A percentile compares a stretch with the other conserved stretches of the same genome.
phyloP scores from a whole-genome alignment of 495 filamentous ascomycete species.

The Penicillium manginii region DNA sequence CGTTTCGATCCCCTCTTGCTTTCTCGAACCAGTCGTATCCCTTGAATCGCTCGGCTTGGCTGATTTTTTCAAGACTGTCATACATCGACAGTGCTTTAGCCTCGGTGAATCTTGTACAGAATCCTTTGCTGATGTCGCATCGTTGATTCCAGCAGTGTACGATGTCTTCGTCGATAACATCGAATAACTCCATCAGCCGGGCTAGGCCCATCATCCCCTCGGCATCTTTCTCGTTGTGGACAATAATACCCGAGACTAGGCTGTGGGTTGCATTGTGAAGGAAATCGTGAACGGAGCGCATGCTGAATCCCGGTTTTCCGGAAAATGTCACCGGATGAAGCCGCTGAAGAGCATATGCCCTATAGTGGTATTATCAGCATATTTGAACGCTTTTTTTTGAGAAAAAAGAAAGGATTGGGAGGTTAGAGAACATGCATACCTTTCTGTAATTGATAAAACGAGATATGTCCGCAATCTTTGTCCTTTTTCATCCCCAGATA shows the following conservation, averaged over 20 bases:
- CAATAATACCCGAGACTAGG: conserved; percentile 47
- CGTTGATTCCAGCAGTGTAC: conserved; percentile 47
- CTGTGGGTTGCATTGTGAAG: conserved; percentile 44
- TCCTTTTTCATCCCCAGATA: conserved; percentile 50
- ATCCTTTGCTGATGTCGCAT: conserved; percentile 37
- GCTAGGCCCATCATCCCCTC: conserved; percentile 49
- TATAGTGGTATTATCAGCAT: conserved; percentile 23
- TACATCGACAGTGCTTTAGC: conserved; percentile 41
- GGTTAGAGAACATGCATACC: conserved; percentile 29
- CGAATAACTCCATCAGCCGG: conserved; percentile 47
- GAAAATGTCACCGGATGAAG: conserved; percentile 46
- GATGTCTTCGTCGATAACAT: conserved; percentile 48
- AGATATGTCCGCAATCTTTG: conserved; percentile 53
- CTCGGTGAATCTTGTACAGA: conserved; percentile 40
- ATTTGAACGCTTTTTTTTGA: background rate
- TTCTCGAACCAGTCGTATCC: conserved; percentile 72
- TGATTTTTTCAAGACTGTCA: conserved; percentile 36
- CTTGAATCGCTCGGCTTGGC: conserved; percentile 40
- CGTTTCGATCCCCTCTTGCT: conserved; percentile 27
- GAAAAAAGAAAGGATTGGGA: too few relatives aligned
- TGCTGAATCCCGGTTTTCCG: conserved; percentile 40
- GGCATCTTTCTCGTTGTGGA: conserved; percentile 49
- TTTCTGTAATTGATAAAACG: conserved; percentile 64
- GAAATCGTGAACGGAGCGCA: conserved; percentile 43
- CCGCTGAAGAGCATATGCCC: conserved; percentile 75